A percentile compares a stretch with the other conserved stretches of the same genome.
Conservation (phyloP, 1,139 yeast species). For the Yarrowia galli region DNA sequence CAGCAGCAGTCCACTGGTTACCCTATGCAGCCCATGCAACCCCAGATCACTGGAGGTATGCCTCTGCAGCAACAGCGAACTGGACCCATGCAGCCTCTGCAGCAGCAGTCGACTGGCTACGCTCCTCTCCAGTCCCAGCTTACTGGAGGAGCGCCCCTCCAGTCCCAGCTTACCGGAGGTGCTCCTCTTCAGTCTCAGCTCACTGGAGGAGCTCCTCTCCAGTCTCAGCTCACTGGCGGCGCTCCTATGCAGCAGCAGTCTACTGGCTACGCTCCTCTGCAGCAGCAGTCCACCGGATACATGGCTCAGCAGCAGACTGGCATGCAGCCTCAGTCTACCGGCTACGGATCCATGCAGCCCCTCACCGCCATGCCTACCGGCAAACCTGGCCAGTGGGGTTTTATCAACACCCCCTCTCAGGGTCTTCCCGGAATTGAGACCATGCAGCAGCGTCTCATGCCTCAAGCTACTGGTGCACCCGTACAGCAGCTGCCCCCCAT, state of each 20-base stretch:
- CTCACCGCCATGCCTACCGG: conserved; percentile 63
- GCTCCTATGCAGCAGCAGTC: conserved; percentile 45
- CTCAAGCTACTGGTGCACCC: conserved; percentile 59
- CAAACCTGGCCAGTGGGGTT: conserved; percentile 84
- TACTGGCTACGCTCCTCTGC: conserved; percentile 48
- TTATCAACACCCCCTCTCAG: conserved; percentile 73
- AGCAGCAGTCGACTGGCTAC: conserved; percentile 54
- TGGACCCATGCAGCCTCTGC: conserved; percentile 40
- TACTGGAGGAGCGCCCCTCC: conserved; percentile 52
- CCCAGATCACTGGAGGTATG: conserved; percentile 16
- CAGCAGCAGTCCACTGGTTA: conserved; percentile 55
- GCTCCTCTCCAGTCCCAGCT: conserved; percentile 50
- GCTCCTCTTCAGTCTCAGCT: conserved; percentile 45
- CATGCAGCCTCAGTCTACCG: conserved; percentile 48
- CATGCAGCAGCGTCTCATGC: conserved; percentile 79
- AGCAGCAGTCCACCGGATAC: conserved; percentile 51
- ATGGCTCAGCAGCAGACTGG: conserved; percentile 41
- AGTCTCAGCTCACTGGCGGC: conserved; percentile 53
- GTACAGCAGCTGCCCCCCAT: conserved; percentile 48
- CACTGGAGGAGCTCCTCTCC: conserved; percentile 49
- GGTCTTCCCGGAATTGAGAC: conserved; percentile 80
- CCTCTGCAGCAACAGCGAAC: conserved; percentile 38
- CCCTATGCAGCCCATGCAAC: conserved; percentile 41
- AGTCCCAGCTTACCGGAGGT: conserved; percentile 53
- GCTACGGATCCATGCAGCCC: conserved; percentile 44